These are phyloP conservation scores for Clavispora carvajalis DNA, from an alignment of 805 yeast genomes.

Conservation along the genomic window DNA sequence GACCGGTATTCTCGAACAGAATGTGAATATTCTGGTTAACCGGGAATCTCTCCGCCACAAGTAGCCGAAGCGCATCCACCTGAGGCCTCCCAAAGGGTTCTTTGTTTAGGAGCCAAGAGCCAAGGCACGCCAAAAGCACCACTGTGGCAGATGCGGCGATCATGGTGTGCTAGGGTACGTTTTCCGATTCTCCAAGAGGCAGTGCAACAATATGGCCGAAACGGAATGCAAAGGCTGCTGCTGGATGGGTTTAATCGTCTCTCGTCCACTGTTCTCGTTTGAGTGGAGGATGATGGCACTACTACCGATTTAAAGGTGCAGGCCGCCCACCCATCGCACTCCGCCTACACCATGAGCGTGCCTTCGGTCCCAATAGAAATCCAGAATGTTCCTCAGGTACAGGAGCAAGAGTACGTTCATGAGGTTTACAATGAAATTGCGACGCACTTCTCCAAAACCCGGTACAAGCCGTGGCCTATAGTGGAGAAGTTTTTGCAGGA, in stretches of 20 bases:
- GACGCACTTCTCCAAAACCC: slow-evolving; percentile 83
- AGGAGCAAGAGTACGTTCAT: slow-evolving; percentile 80
- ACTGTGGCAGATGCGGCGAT: slow-evolving; percentile 2
- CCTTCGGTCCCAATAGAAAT: slow-evolving; percentile 26
- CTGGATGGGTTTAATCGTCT: no score
- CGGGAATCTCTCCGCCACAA: slow-evolving; percentile 1
- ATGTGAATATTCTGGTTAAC: slow-evolving; percentile 21
- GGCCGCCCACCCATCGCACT: background rate
- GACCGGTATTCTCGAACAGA: slow-evolving; percentile 34
- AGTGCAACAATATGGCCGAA: no score
- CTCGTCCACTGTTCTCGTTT: no score
- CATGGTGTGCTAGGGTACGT: slow-evolving; percentile 1
- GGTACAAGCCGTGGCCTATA: slow-evolving; percentile 97
- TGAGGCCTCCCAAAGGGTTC: background rate
- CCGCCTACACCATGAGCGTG: slow-evolving; percentile 20
- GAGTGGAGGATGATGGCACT: no score
- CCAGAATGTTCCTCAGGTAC: slow-evolving; percentile 41
- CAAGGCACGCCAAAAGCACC: slow-evolving; percentile 6
- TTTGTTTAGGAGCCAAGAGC: background rate
- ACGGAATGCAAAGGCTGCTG: no score
- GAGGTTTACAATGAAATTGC: slow-evolving; percentile 93
- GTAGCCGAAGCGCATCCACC: background rate
- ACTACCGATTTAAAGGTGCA: background rate
- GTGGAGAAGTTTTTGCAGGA: slow-evolving; percentile 64
- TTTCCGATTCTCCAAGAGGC: no score